phyloP scores from a whole-genome alignment of 2,329 filamentous ascomycete genomes.

The Amphichorda felina region DNA sequence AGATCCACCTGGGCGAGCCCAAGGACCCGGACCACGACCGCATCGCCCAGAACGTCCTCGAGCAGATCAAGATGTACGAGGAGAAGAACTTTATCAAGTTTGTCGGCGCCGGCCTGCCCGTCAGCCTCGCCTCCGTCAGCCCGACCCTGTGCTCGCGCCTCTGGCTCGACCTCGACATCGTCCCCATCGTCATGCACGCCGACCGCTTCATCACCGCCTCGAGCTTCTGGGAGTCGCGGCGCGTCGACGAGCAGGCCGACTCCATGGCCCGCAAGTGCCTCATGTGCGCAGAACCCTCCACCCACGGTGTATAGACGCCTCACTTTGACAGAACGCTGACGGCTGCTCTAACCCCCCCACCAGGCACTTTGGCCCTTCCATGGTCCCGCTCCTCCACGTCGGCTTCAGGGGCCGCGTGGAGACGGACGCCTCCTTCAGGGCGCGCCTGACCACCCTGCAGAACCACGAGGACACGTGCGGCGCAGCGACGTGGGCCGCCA shows the following conservation, averaged over 20 bases:
- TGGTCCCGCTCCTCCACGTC: constrained; percentile 56
- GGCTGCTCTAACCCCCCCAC: neutral
- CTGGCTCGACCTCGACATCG: constrained; percentile 67
- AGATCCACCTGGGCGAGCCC: constrained; percentile 33
- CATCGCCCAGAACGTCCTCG: constrained; percentile 49
- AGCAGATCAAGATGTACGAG: constrained; percentile 46
- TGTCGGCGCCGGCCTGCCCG: constrained; percentile 59
- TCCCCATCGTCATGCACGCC: constrained; percentile 53
- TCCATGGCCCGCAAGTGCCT: constrained; percentile 72
- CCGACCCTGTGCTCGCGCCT: constrained; percentile 57
- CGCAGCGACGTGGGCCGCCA: constrained; percentile 51
- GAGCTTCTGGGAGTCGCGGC: constrained; percentile 37
- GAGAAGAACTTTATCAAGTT: constrained; percentile 60
- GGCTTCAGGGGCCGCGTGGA: constrained; percentile 58
- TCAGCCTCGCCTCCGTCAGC: constrained; percentile 44
- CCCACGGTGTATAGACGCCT: too few relatives aligned
- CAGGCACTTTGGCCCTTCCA: constrained; percentile 61
- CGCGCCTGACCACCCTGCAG: constrained; percentile 42
- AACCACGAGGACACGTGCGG: constrained; percentile 51
- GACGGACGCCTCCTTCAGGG: constrained; percentile 55
- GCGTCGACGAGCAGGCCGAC: constrained; percentile 72
- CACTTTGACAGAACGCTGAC: too few relatives aligned
- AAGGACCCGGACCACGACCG: constrained; percentile 26
- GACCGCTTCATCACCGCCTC: constrained; percentile 20
- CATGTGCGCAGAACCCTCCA: too few relatives aligned